Percentiles rank a stretch among this genome's conserved stretches.
Conservation (phyloP, 1,139 yeast species). For the Kurtzmaniella quercitrusa region DNA sequence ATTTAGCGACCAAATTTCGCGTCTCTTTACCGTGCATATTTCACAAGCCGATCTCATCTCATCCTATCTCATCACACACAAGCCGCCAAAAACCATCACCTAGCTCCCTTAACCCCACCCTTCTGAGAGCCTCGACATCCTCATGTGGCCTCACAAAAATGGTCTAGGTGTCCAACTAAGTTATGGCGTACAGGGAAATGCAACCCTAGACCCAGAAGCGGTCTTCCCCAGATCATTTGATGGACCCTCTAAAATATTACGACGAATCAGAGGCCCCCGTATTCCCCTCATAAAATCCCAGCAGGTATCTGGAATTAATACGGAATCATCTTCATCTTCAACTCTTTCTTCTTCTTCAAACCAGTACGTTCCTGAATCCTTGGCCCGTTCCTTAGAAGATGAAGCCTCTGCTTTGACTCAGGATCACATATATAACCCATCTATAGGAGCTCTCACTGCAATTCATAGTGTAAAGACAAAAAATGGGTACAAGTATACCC, state of each 20-base stretch:
- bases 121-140: neutral
- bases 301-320: slow-evolving; percentile 12
- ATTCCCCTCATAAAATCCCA: neutral
- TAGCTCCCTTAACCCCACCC: too few species aligned
- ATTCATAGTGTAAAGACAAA: slow-evolving; percentile 17
- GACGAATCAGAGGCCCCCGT: slow-evolving; percentile 10
- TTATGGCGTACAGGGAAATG: slow-evolving; percentile 35
- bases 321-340: slow-evolving; percentile 13
- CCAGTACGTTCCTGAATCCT: slow-evolving; percentile 21
- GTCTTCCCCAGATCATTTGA: slow-evolving; percentile 21
- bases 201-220: slow-evolving; percentile 13
- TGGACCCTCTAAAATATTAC: slow-evolving; percentile 11
- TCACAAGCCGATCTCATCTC: too few species aligned
- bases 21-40: neutral
- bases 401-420: slow-evolving; percentile 25
- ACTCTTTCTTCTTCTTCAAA: slow-evolving; percentile 11
- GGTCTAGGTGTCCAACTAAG: slow-evolving; percentile 40
- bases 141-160: slow-evolving; percentile 40
- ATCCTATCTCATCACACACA: too few species aligned
- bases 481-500: slow-evolving; percentile 9
- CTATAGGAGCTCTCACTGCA: slow-evolving; percentile 22
- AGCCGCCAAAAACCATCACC: too few species aligned
- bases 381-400: slow-evolving; percentile 14
- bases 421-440: slow-evolving; percentile 35
- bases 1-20: too few species aligned